Evolutionary conservation across 2,329 filamentous ascomycete genomes (phyloP).

Genomic region (Penicillium rolfsii): DNA sequence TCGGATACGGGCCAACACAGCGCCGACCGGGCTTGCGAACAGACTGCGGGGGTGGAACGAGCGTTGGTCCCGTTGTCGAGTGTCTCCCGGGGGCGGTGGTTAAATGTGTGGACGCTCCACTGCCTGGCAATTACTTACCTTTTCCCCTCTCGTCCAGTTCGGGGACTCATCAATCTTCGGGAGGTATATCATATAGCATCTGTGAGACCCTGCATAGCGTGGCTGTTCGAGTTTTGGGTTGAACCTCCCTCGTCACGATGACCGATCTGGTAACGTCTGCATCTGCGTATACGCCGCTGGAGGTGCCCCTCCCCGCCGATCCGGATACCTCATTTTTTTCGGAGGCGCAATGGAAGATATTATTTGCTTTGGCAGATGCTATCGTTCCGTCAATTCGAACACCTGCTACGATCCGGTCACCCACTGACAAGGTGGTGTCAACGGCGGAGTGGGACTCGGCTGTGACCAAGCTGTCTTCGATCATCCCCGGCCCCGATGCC

Average conservation of each 20-base stretch:
- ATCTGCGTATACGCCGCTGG: constrained; percentile 37
- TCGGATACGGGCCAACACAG: too few species aligned
- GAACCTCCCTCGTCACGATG: constrained; percentile 19
- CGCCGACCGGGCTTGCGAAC: background rate
- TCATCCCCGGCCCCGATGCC: constrained; percentile 37
- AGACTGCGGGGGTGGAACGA: constrained; percentile 1
- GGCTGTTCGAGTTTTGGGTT: background rate
- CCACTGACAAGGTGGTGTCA: constrained; percentile 43
- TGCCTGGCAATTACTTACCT: background rate
- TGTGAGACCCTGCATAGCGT: constrained; percentile 6
- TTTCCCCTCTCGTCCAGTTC: background rate
- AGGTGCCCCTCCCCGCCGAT: constrained; percentile 53
- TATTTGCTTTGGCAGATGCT: constrained; percentile 61
- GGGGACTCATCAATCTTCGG: background rate
- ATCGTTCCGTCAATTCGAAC: constrained; percentile 58
- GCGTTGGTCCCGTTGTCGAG: background rate
- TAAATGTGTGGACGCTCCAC: background rate
- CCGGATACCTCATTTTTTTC: constrained; percentile 55
- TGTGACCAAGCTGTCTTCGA: constrained; percentile 33
- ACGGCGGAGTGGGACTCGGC: constrained; percentile 49
- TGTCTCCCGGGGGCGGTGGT: background rate
- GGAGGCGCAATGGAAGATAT: constrained; percentile 60
- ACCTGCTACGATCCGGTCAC: constrained; percentile 38
- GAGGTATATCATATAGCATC: background rate
- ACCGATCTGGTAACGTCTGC: constrained; percentile 21